phyloP scores from a whole-genome alignment of 2,329 filamentous ascomycete species.

The Venturia effusa region DNA sequence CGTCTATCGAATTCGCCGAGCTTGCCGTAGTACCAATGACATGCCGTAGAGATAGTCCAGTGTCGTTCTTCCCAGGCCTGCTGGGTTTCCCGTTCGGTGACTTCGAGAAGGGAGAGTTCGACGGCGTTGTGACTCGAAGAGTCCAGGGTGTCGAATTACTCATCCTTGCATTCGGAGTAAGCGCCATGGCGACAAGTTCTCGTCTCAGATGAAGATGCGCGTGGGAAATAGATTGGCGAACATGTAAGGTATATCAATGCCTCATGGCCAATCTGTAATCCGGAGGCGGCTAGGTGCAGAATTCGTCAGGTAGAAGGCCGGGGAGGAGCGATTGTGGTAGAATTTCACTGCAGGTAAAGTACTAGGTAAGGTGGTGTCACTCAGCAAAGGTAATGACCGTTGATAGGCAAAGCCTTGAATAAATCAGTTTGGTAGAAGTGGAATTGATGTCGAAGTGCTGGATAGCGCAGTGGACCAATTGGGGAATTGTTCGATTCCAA shows the following conservation, averaged over 20 bases:
- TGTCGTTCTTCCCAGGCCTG: slow-evolving; percentile 36
- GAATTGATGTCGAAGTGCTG: not conserved
- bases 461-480: not conserved
- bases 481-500: not conserved
- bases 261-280: not conserved
- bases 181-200: not conserved
- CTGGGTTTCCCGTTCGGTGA: slow-evolving; percentile 33
- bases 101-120: slow-evolving; percentile 40
- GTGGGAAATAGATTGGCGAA: not conserved
- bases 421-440: not conserved
- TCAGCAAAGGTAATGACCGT: not conserved
- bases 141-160: slow-evolving; percentile 25
- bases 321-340: not conserved
- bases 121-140: slow-evolving; percentile 54
- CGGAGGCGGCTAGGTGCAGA: not conserved
- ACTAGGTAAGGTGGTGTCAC: not conserved
- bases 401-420: not conserved
- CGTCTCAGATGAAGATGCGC: not conserved
- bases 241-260: slow-evolving; percentile 1
- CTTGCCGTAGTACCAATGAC: slow-evolving; percentile 86
- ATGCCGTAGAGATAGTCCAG: slow-evolving; percentile 59
- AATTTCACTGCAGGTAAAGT: too few species aligned
- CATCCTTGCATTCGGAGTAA: slow-evolving; percentile 26
- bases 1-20: slow-evolving; percentile 78
- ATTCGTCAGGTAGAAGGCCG: not conserved